These are phyloP conservation scores for Phytophthora constricta DNA, from an alignment of 352 stramenopile genomes.

Conservation along the genomic window DNA sequence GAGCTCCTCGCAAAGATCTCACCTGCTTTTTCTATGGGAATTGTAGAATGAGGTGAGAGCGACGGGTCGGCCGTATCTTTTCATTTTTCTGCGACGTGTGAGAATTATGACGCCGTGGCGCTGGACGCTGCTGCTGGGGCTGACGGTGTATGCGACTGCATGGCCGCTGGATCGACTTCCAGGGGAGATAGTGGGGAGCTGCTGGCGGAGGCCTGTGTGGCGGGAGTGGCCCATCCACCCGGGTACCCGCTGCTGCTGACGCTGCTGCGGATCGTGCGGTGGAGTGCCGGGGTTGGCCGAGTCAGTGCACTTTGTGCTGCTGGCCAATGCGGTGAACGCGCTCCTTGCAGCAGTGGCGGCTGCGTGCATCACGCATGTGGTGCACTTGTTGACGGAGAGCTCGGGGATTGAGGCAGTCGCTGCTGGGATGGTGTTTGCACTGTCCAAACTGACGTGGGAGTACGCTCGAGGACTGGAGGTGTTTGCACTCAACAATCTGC, in stretches of 20 bases:
- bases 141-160: conserved; percentile 28
- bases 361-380: conserved; percentile 43
- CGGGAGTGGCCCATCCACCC: conserved; percentile 92
- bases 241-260: conserved; percentile 93
- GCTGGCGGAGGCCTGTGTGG: conserved; percentile 90
- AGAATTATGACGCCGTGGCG: conserved; percentile 30
- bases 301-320: conserved; percentile 31
- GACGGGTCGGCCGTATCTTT: too few species aligned
- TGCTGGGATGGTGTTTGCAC: conserved; percentile 63
- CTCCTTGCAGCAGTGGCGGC: conserved; percentile 37
- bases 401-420: conserved; percentile 35
- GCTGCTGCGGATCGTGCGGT: conserved; percentile 44
- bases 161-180: conserved; percentile 44
- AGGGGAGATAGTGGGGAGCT: conserved; percentile 92
- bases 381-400: conserved; percentile 37
- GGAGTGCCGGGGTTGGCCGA: conserved; percentile 5
- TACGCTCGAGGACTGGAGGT: conserved; percentile 89
- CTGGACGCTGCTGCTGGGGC: conserved; percentile 30
- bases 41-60: too few species aligned
- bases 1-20: too few species aligned
- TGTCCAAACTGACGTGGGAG: conserved; percentile 91
- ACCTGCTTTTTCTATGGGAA: too few species aligned
- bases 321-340: conserved; percentile 51
- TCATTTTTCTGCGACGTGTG: background rate
- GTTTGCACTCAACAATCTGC: conserved; percentile 94